A percentile compares a stretch with the other conserved stretches of the same genome.
These are phyloP conservation scores for Metroxylon sagu DNA, from an alignment of 176 grass and related monocot genomes.

Conservation along the genomic window DNA sequence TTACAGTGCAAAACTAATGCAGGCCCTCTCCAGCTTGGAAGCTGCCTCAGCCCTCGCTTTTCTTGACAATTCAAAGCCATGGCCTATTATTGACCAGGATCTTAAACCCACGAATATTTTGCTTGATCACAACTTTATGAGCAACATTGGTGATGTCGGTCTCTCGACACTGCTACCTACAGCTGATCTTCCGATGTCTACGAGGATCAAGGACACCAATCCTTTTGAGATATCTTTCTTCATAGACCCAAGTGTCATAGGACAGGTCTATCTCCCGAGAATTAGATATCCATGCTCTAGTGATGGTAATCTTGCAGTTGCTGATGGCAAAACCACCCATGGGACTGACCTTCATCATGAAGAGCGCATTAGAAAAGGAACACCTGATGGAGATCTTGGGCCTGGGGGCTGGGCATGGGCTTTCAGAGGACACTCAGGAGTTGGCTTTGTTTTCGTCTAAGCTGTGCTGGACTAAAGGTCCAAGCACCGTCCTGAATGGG, in stretches of 20 bases:
- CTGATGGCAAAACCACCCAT: slow-evolving; percentile 53
- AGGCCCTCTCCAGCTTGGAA: slow-evolving; percentile 50
- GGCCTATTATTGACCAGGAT: slow-evolving; percentile 79
- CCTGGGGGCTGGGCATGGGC: slow-evolving; percentile 52
- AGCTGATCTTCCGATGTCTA: not conserved
- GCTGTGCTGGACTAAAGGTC: slow-evolving; percentile 56
- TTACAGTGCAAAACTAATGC: slow-evolving; percentile 46
- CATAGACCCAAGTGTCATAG: slow-evolving; percentile 24
- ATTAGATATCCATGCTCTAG: slow-evolving; percentile 59
- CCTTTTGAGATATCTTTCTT: slow-evolving; percentile 10
- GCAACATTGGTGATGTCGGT: not conserved
- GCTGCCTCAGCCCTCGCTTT: slow-evolving; percentile 44
- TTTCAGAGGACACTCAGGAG: slow-evolving; percentile 34
- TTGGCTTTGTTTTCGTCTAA: slow-evolving; percentile 43
- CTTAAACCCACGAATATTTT: slow-evolving; percentile 32
- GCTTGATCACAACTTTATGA: not conserved
- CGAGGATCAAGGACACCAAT: not conserved
- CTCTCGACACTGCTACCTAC: not conserved
- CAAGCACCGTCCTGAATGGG: slow-evolving; percentile 50
- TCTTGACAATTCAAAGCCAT: slow-evolving; percentile 61
- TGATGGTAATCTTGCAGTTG: slow-evolving; percentile 60
- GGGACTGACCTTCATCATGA: slow-evolving; percentile 41
- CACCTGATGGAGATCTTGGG: slow-evolving; percentile 46
- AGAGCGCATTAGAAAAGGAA: slow-evolving; percentile 42
- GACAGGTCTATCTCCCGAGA: slow-evolving; percentile 52